Percentiles rank a stretch among this genome's conserved stretches.
Conservation (phyloP, 805 yeast species). For the Candida pini region DNA sequence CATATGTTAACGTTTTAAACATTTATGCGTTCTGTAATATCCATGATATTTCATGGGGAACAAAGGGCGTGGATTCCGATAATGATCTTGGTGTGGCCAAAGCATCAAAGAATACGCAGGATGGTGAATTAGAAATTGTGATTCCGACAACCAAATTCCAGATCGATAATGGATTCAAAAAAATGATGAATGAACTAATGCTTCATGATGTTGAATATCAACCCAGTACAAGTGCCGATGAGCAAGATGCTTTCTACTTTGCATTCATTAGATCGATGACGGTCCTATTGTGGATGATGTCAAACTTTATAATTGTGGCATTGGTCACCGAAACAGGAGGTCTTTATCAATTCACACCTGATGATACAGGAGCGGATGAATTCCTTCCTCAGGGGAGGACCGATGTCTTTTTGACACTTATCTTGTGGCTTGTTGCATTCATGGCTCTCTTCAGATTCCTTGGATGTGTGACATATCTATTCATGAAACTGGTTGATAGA, state of each 20-base stretch:
- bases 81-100: slow-evolving; percentile 83
- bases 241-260: slow-evolving; percentile 67
- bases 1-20: slow-evolving; percentile 84
- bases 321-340: slow-evolving; percentile 86
- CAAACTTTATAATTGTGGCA: slow-evolving; percentile 77
- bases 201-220: slow-evolving; percentile 28
- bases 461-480: slow-evolving; percentile 63
- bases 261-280: slow-evolving; percentile 88
- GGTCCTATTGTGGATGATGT: slow-evolving; percentile 82
- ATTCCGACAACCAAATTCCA: slow-evolving; percentile 74
- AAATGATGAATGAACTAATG: slow-evolving; percentile 55
- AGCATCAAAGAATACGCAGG: slow-evolving; percentile 40
- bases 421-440: slow-evolving; percentile 89
- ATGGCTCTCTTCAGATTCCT: slow-evolving; percentile 78
- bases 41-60: slow-evolving; percentile 97
- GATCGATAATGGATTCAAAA: slow-evolving; percentile 67
- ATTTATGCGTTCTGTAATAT: slow-evolving; percentile 95
- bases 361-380: slow-evolving; percentile 26
- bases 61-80: slow-evolving; percentile 74
- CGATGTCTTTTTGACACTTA: slow-evolving; percentile 69
- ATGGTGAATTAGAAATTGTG: slow-evolving; percentile 62
- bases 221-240: slow-evolving; percentile 31
- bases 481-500: slow-evolving; percentile 23
- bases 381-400: slow-evolving; percentile 38
- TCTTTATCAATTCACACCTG: slow-evolving; percentile 40